A percentile compares a stretch with the other conserved stretches of the same genome.
Evolutionary conservation across 108 stramenopile genomes (phyloP).

Genomic region (Phaeodactylum tricornutum): DNA sequence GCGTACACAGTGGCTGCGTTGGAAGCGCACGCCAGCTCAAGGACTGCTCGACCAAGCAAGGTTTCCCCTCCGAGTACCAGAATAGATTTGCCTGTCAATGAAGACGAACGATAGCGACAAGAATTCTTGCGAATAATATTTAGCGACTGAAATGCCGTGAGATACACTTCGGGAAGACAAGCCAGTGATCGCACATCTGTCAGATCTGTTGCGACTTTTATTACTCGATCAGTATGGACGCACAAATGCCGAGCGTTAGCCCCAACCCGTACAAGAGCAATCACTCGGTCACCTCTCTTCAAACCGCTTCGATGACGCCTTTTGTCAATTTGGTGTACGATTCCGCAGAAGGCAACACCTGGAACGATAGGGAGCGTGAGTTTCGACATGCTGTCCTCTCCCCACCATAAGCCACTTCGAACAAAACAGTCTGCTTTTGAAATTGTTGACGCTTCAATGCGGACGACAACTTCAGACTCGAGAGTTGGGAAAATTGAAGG

Average conservation of each 20-base stretch:
- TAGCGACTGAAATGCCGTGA: constrained; percentile 61
- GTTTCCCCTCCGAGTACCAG: constrained; percentile 58
- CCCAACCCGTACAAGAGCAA: constrained; percentile 28
- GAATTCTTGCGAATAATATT: constrained; percentile 33
- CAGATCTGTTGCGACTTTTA: constrained; percentile 36
- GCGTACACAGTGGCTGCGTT: constrained; percentile 51
- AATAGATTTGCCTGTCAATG: constrained; percentile 46
- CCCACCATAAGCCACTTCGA: constrained; percentile 31
- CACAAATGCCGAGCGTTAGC: constrained; percentile 54
- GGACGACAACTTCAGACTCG: constrained; percentile 4
- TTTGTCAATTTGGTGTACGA: constrained; percentile 6
- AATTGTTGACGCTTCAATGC: constrained; percentile 20
- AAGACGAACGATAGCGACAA: constrained; percentile 20
- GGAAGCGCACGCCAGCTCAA: constrained; percentile 40
- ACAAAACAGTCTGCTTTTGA: constrained; percentile 31
- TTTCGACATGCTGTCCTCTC: neutral
- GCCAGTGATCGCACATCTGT: constrained; percentile 28
- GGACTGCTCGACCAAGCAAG: constrained; percentile 46
- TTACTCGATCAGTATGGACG: constrained; percentile 24
- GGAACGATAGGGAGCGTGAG: constrained; percentile 32
- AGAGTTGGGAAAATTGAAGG: neutral
- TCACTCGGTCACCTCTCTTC: constrained; percentile 42
- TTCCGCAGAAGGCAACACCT: constrained; percentile 33
- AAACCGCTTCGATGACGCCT: constrained; percentile 2
- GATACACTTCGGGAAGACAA: constrained; percentile 65